Evolutionary conservation across 495 filamentous ascomycete species (phyloP).

Genomic region (Sphaerosporella brunnea): DNA sequence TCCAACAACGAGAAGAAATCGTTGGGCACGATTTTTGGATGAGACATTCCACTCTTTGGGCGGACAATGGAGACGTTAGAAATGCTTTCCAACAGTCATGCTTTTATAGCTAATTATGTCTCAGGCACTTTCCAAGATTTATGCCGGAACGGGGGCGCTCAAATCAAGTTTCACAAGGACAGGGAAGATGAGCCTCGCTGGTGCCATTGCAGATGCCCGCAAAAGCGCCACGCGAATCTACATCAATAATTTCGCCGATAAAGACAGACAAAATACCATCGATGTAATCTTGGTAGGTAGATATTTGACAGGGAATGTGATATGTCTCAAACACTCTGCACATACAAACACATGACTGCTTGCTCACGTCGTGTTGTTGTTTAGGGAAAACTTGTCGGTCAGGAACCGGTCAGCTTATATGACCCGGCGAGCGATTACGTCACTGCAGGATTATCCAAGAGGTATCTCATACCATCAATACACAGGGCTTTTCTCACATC

Average conservation of each 20-base stretch:
- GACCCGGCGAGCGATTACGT: slow-evolving; percentile 91
- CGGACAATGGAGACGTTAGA: slow-evolving; percentile 83
- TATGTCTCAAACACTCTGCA: too few relatives aligned
- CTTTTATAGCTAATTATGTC: too few relatives aligned
- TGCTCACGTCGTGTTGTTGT: neutral
- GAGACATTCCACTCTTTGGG: slow-evolving; percentile 82
- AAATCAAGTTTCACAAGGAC: slow-evolving; percentile 91
- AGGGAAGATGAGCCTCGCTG: slow-evolving; percentile 90
- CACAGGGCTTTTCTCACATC: neutral
- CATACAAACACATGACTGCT: neutral
- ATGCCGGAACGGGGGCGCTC: slow-evolving; percentile 86
- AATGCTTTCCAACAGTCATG: too few relatives aligned
- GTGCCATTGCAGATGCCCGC: slow-evolving; percentile 81
- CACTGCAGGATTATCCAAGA: slow-evolving; percentile 49
- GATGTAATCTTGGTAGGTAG: slow-evolving; percentile 50
- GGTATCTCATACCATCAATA: slow-evolving; percentile 18
- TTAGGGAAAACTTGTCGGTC: slow-evolving; percentile 59
- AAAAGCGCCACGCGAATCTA: slow-evolving; percentile 89
- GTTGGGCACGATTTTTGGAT: slow-evolving; percentile 69
- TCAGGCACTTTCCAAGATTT: slow-evolving; percentile 70
- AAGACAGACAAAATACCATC: slow-evolving; percentile 80
- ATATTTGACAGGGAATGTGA: neutral
- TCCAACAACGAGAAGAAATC: slow-evolving; percentile 46
- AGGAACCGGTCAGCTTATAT: slow-evolving; percentile 65
- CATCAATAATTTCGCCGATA: slow-evolving; percentile 94